Conservation (phyloP, 2,329 filamentous ascomycete genomes). For the Pseudogymnoascus sp. region DNA sequence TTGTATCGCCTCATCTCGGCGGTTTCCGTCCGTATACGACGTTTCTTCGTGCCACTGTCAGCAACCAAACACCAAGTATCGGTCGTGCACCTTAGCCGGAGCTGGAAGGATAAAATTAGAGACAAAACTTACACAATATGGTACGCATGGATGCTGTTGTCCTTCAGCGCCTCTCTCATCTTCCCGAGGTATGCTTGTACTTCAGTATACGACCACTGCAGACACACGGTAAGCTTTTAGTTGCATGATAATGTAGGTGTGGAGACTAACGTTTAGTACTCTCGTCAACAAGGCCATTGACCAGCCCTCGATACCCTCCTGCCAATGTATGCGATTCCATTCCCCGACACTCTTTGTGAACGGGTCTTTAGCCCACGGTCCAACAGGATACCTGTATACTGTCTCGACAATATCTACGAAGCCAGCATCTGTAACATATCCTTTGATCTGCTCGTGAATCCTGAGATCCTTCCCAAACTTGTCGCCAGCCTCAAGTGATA, state of each 20-base stretch:
- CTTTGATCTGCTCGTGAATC: conserved; percentile 21
- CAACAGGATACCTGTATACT: conserved; percentile 28
- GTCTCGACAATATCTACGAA: conserved; percentile 30
- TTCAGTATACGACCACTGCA: conserved; percentile 17
- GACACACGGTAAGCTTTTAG: neutral
- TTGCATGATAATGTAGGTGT: neutral
- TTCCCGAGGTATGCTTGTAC: conserved; percentile 17
- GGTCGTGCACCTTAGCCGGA: neutral
- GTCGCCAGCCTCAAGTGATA: conserved; percentile 37
- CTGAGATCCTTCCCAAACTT: conserved; percentile 35
- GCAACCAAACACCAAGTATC: neutral
- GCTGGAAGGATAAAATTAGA: neutral
- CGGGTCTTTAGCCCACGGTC: conserved; percentile 31
- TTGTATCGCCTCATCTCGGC: neutral
- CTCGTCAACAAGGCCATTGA: conserved; percentile 24
- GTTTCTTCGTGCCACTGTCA: neutral
- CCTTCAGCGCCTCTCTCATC: conserved; percentile 17
- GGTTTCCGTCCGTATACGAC: conserved; percentile 1
- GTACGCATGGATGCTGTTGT: conserved; percentile 21
- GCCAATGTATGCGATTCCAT: conserved; percentile 23
- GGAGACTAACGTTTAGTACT: conserved; percentile 20
- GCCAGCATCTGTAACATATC: conserved; percentile 24
- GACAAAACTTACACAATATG: conserved; percentile 18
- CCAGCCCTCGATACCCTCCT: conserved; percentile 26
- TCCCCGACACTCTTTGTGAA: conserved; percentile 26